Base-by-base conservation (phyloP, 805 yeast species). In the Candida germanica region DNA sequence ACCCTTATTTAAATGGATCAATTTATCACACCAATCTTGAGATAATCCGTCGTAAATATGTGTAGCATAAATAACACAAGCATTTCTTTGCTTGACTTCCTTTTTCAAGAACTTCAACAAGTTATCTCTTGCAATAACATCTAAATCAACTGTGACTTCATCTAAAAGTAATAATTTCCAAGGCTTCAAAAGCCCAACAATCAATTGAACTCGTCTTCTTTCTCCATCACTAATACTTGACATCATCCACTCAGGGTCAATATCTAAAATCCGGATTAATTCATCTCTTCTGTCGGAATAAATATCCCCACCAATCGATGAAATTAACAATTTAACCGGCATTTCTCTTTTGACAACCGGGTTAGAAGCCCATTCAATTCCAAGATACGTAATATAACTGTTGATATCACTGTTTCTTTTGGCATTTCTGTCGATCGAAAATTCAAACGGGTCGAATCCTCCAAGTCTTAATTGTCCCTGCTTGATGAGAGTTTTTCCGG, bases 351-450 rank as follows among this genome's bases (percentile, higher is more conserved):
- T 80, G 6, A 91, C 93, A 33, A 89, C 80, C 13, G 87, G 85
- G 61, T 88, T 93, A 37, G 84, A 77, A 5, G 96, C 96, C 98
- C 98, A 93, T 54, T 93, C 98, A 0, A 98, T 93, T 3, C 98
- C 98, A 28, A 93, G 64, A 54, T 91, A 91, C 0, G 96, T 85
- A 18, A 79, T 76, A 33, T 69, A 69, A 39, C 59, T 59, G 37
- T 73, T 67, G 32, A 75, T 66, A 43, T 67, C 72, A 13, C 69
- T 56, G 38, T 67, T 68, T 37, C 57, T 61, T 32, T 59, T 62
- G 32, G 52, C 64, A 42, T 71, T 70, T 5, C 76, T 59, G 37
- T 72, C 67, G 12, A 73, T 73, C n/a, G 86, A 66, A 42, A 66
- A 65, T 42, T 57, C 65, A 62, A 93, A 93, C 2, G 98, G 98